Evolutionary conservation across 139 green algal species (phyloP).

Genomic region (Chlorella vulgaris): DNA sequence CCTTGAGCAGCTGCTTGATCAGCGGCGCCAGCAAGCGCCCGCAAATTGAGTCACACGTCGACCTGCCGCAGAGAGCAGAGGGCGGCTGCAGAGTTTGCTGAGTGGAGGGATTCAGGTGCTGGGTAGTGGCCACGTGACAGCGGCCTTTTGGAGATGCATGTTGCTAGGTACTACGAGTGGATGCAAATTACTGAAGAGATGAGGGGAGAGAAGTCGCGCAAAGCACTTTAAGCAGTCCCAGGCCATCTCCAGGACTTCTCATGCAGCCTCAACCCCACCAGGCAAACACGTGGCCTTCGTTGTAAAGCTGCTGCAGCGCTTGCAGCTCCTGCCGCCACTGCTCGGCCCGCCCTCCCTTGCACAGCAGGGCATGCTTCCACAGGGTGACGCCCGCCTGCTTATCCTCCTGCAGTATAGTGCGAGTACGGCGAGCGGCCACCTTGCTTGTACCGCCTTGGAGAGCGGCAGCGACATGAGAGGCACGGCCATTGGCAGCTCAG

Average conservation of each 20-base stretch:
- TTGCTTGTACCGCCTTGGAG: too few relatives aligned
- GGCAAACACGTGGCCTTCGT: constrained; percentile 1
- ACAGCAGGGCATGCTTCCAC: neutral
- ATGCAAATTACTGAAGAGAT: too few relatives aligned
- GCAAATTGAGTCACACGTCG: constrained; percentile 15
- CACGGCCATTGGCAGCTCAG: too few relatives aligned
- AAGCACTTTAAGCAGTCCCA: too few relatives aligned
- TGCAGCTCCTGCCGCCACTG: constrained; percentile 5
- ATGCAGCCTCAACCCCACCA: neutral
- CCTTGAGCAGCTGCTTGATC: constrained; percentile 4
- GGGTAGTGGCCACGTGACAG: too few relatives aligned
- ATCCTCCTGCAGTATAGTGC: constrained; percentile 5
- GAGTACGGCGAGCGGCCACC: too few relatives aligned
- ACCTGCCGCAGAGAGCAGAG: neutral
- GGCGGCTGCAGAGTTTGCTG: neutral
- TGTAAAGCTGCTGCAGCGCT: neutral
- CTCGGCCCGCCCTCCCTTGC: neutral
- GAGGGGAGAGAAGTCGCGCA: too few relatives aligned
- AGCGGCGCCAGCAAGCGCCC: constrained; percentile 14
- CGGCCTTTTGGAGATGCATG: too few relatives aligned
- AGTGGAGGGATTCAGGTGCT: neutral
- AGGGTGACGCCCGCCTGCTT: constrained; percentile 2
- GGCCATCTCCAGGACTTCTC: neutral
- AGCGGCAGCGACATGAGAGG: too few relatives aligned
- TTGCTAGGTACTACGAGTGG: too few relatives aligned